Percentiles rank a stretch among this genome's conserved stretches.
Conservation (phyloP, 2,329 filamentous ascomycete genomes). For the Diaporthe amygdali region DNA sequence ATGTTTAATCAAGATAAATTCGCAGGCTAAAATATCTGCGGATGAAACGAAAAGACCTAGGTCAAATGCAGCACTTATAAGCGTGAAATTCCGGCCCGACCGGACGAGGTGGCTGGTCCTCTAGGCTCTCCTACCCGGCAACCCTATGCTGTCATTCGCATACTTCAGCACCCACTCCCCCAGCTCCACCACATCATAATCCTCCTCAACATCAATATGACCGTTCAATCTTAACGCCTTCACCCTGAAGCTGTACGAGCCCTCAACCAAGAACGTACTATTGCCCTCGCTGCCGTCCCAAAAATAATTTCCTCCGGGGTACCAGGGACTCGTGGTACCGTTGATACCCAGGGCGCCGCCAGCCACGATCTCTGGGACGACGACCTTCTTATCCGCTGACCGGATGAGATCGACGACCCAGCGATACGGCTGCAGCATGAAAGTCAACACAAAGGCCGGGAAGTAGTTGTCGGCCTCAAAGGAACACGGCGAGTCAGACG, state of each 20-base stretch:
- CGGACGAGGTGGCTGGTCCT: no score
- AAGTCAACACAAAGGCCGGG: background rate
- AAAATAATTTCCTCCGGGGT: background rate
- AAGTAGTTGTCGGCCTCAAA: background rate
- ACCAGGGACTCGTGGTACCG: background rate
- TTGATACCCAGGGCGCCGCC: background rate
- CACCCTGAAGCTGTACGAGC: slow-evolving; percentile 29
- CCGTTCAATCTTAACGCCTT: slow-evolving; percentile 31
- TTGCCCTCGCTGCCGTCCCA: slow-evolving; percentile 26
- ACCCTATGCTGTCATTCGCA: no score
- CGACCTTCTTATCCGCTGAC: background rate
- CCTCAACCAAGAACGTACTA: slow-evolving; percentile 27
- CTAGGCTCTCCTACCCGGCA: no score
- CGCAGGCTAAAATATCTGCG: no score
- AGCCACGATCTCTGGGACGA: no score
- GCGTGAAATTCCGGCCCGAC: no score
- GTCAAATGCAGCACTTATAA: no score
- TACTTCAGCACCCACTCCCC: no score
- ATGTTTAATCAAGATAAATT: no score
- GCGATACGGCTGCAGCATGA: background rate
- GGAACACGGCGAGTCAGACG: background rate
- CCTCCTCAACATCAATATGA: slow-evolving; percentile 27
- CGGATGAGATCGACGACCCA: background rate
- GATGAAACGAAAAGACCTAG: no score
- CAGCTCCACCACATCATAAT: slow-evolving; percentile 27